Conservation (phyloP, 139 green algal genomes). For the Mesotaenium endlicherianum region DNA sequence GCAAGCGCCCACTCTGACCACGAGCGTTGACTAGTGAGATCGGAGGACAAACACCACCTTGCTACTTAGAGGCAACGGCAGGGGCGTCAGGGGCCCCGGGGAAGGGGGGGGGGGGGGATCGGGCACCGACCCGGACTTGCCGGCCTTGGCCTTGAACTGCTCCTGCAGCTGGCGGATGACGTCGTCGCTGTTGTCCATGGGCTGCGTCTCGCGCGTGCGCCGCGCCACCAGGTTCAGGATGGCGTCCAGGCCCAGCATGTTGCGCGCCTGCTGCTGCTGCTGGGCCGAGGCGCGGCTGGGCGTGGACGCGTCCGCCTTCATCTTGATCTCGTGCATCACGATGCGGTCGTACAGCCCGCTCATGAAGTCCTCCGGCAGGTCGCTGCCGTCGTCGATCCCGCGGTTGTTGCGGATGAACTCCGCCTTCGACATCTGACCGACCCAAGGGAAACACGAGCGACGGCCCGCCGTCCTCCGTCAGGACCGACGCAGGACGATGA, state of each 20-base stretch:
- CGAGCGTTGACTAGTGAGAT: no score
- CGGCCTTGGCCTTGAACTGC: conserved; percentile 33
- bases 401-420: conserved; percentile 97
- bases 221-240: conserved; percentile 48
- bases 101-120: no score
- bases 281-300: background rate
- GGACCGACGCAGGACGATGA: no score
- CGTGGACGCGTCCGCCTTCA: conserved; percentile 67
- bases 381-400: conserved; percentile 93
- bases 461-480: no score
- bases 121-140: conserved; percentile 38
- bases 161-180: conserved; percentile 53
- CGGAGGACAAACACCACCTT: no score
- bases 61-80: no score
- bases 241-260: conserved; percentile 67
- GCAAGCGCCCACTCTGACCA: no score
- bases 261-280: conserved; percentile 2
- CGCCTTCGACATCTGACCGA: conserved; percentile 58
- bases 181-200: conserved; percentile 45
- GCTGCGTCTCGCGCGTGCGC: background rate
- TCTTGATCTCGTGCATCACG: conserved; percentile 94
- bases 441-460: no score
- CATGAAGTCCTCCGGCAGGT: conserved; percentile 87
- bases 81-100: no score
- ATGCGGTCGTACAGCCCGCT: conserved; percentile 91